Base-by-base conservation (phyloP, 495 filamentous ascomycete species). In the Lepidopterella palustris region DNA sequence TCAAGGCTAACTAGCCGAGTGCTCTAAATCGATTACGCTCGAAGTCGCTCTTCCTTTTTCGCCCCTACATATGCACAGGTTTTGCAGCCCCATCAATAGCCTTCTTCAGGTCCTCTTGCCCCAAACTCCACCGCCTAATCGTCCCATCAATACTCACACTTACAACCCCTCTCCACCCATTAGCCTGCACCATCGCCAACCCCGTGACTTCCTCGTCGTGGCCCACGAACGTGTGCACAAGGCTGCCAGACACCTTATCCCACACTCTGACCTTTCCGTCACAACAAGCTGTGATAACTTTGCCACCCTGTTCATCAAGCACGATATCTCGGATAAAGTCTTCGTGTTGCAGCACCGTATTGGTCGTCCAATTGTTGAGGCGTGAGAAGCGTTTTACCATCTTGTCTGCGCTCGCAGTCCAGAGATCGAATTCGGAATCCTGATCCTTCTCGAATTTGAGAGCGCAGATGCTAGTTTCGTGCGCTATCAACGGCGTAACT, bases 131-230 rank as follows among this genome's bases (percentile, higher is more conserved):
- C 35, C 77, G 80, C 64, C 93, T 82, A 31, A 97, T 75, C 3
- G 93, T 97, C 0, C 83, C 87, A 76, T 98, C 93, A 63, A 96
- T 95, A 24, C 85, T 82, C 32, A 89, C 89, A 68, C 90, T 96
- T 32, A 86, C 84, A 27, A 93, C 75, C n/a, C n/a, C n/a, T n/a
- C n/a, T n/a, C n/a, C n/a, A n/a, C n/a, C n/a, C n/a, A 40, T 75
- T 81, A 45, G 71, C 72, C 2, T 73, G 72, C 26, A 77, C 80
- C 8, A 90, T 65, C 1, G 84, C 76, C 39, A 97, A 71, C 39
- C 86, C 89, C 4, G 87, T 96, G 27, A 98, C 87, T 68, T 97
- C 93, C 63, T 97, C 90, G 69, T 82, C 97, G 71, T 98, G 93
- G 0, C 93, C 93, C 18, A 82, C 79, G 55, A 92, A 90, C 3